Conservation (phyloP, 306 rosid genomes). For the Fagus sylvatica region DNA sequence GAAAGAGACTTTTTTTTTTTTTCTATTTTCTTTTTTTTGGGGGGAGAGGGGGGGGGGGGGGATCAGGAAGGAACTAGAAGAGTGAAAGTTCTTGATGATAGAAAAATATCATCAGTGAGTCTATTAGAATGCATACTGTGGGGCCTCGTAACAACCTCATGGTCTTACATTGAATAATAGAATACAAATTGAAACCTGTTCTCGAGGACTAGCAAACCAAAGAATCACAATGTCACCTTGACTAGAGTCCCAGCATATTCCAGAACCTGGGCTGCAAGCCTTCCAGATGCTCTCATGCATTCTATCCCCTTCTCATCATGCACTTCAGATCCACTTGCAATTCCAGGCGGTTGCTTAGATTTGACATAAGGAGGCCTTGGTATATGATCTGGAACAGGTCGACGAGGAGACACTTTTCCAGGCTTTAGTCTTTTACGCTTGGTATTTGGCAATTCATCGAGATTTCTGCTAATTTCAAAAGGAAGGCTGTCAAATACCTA, state of each 20-base stretch:
- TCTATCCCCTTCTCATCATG: conserved; percentile 84
- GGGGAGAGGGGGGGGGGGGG: neutral
- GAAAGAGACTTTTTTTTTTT: neutral
- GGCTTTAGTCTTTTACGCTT: conserved; percentile 71
- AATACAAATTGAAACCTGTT: neutral
- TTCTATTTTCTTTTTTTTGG: too few relatives aligned
- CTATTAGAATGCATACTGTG: neutral
- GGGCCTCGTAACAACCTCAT: neutral
- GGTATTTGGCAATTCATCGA: conserved; percentile 46
- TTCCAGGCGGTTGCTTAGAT: conserved; percentile 62
- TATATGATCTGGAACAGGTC: conserved; percentile 71
- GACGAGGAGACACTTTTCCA: conserved; percentile 78
- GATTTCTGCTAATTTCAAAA: conserved; percentile 50
- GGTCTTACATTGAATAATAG: neutral
- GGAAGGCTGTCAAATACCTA: conserved; percentile 22
- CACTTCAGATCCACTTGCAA: conserved; percentile 73
- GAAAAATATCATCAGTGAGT: neutral
- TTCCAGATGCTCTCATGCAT: conserved; percentile 91
- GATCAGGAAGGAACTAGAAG: neutral
- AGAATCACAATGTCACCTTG: conserved; percentile 54
- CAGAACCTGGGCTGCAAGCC: conserved; percentile 96
- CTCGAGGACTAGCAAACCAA: conserved; percentile 6
- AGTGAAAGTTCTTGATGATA: neutral
- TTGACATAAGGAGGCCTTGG: conserved; percentile 73
- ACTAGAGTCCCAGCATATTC: conserved; percentile 88